Evolutionary conservation across 1,284 basidiomycete species (phyloP).

Genomic region (Austroboletus niveus): DNA sequence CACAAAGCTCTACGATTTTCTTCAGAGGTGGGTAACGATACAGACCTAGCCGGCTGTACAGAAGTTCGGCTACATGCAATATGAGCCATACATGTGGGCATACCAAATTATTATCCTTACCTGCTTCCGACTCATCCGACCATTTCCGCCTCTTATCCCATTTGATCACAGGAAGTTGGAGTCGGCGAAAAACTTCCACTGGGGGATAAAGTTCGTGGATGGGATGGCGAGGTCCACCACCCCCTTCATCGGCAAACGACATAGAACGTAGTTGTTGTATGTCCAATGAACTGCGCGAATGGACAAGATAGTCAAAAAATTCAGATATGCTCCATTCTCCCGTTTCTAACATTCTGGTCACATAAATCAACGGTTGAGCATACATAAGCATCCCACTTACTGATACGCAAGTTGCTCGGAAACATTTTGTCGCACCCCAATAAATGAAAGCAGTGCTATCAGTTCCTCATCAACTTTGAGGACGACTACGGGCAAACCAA

Average conservation of each 20-base stretch:
- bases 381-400: constrained; percentile 32
- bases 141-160: constrained; percentile 59
- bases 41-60: constrained; percentile 72
- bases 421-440: not conserved
- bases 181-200: not conserved
- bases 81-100: not conserved
- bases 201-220: constrained; percentile 17
- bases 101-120: constrained; percentile 34
- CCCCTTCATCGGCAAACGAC: constrained; percentile 1
- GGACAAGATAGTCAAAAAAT: constrained; percentile 79
- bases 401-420: constrained; percentile 80
- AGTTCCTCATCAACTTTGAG: not conserved
- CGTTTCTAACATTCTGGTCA: constrained; percentile 68
- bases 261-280: constrained; percentile 63
- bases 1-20: constrained; percentile 64
- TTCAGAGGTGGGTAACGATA: constrained; percentile 66
- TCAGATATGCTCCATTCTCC: constrained; percentile 74
- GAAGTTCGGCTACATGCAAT: constrained; percentile 38
- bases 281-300: constrained; percentile 58
- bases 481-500: not conserved
- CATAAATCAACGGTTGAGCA: not conserved
- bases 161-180: constrained; percentile 13
- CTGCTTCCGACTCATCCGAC: constrained; percentile 77
- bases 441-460: not conserved
- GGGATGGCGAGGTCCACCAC: not conserved